These are phyloP conservation scores for Lactarius akahatsu DNA, from an alignment of 768 basidiomycete species.

Conservation along the genomic window DNA sequence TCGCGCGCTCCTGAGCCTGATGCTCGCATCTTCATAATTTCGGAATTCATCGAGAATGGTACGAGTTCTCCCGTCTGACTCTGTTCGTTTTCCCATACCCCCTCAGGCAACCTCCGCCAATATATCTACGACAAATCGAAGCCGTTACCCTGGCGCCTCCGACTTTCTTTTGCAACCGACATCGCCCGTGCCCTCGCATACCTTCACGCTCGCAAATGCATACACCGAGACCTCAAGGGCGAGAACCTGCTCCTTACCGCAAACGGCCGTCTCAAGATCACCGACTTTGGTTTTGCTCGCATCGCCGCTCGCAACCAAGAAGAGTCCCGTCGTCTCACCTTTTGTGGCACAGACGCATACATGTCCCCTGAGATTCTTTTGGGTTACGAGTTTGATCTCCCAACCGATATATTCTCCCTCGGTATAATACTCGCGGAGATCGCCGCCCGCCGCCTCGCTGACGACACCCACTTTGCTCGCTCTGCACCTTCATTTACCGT, in stretches of 20 bases:
- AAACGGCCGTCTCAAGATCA: slow-evolving; percentile 94
- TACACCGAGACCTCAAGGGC: slow-evolving; percentile 91
- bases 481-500: slow-evolving; percentile 76
- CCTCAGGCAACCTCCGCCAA: slow-evolving; percentile 69
- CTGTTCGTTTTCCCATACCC: not conserved
- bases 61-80: not conserved
- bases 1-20: slow-evolving; percentile 76
- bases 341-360: slow-evolving; percentile 89
- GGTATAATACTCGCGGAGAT: slow-evolving; percentile 95
- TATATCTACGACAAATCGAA: slow-evolving; percentile 86
- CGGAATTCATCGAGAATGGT: slow-evolving; percentile 91
- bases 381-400: slow-evolving; percentile 88
- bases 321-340: slow-evolving; percentile 81
- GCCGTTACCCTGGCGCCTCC: slow-evolving; percentile 90
- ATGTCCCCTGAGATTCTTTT: slow-evolving; percentile 97
- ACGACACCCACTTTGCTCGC: slow-evolving; percentile 76
- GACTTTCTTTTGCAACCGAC: slow-evolving; percentile 93
- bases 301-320: slow-evolving; percentile 92
- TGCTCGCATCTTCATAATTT: slow-evolving; percentile 89
- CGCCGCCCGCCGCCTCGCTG: slow-evolving; percentile 77
- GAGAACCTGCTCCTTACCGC: slow-evolving; percentile 95
- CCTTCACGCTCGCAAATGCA: slow-evolving; percentile 89
- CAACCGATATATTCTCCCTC: slow-evolving; percentile 93
- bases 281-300: slow-evolving; percentile 97
- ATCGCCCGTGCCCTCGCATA: slow-evolving; percentile 95